Conservation (phyloP, 2,329 filamentous ascomycete genomes). For the Botryotinia globosa region DNA sequence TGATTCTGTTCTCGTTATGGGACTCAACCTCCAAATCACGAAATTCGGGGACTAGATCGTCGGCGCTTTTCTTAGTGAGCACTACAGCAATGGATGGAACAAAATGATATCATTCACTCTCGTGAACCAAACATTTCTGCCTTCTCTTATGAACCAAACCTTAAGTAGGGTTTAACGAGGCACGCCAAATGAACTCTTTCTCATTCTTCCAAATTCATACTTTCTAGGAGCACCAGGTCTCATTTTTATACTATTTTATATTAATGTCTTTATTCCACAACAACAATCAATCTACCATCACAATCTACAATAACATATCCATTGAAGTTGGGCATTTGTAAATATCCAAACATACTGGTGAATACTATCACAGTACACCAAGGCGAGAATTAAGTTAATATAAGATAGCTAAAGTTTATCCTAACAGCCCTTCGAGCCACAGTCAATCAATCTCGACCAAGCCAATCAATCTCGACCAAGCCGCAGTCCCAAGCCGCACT, state of each 20-base stretch:
- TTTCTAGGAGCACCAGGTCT: background rate
- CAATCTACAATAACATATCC: background rate
- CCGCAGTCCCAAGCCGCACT: background rate
- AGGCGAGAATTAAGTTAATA: background rate
- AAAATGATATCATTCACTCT: background rate
- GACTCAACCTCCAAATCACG: background rate
- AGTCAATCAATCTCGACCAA: background rate
- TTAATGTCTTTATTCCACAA: background rate
- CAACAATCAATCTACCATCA: background rate
- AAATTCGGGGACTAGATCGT: background rate
- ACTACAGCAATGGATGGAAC: background rate
- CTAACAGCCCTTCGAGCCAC: background rate
- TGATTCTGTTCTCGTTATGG: background rate
- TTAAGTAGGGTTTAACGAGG: background rate
- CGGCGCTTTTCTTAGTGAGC: slow-evolving; percentile 6
- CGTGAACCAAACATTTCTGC: background rate
- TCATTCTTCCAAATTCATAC: background rate
- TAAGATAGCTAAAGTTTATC: background rate
- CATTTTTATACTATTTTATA: background rate
- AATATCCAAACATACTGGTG: background rate
- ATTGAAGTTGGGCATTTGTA: too few relatives aligned
- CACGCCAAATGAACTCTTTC: background rate
- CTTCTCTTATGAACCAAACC: background rate
- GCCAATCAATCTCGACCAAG: background rate
- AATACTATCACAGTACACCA: background rate